Percentiles rank a stretch among this genome's conserved stretches.
These are phyloP conservation scores for Aspergillus hiratsukae DNA, from an alignment of 2,329 filamentous ascomycete species.

Conservation along the genomic window DNA sequence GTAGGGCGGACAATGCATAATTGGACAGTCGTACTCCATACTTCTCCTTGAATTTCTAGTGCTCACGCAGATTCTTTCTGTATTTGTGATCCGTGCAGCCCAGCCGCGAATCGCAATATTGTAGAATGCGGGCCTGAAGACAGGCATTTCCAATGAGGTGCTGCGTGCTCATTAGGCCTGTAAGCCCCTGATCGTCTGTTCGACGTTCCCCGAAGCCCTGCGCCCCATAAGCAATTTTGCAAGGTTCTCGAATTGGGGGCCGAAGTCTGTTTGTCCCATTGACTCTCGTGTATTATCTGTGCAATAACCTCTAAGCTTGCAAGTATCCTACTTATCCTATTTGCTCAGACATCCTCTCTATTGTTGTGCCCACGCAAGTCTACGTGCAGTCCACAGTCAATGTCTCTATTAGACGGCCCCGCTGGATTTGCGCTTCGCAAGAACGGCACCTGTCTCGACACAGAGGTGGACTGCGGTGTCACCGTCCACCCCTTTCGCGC, in stretches of 20 bases:
- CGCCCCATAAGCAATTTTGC: neutral
- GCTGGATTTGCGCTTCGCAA: neutral
- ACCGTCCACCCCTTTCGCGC: neutral
- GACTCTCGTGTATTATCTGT: neutral
- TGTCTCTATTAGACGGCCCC: neutral
- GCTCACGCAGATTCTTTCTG: neutral
- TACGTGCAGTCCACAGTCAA: neutral
- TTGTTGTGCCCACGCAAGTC: neutral
- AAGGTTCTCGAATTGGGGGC: neutral
- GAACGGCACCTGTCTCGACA: neutral
- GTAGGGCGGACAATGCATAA: neutral
- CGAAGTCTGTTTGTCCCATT: neutral
- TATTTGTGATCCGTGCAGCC: neutral
- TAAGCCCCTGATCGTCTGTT: neutral
- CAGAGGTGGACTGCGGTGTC: neutral
- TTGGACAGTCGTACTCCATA: neutral
- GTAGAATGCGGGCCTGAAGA: neutral
- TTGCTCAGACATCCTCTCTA: neutral
- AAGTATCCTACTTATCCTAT: neutral
- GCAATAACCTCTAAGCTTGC: neutral
- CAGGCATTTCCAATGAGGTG: neutral
- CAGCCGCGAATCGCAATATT: neutral
- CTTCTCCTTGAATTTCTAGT: neutral
- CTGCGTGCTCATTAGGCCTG: neutral
- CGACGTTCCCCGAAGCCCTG: neutral